Base-by-base conservation (phyloP, 1,284 basidiomycete species). In the Cutaneotrichosporon sp. region DNA sequence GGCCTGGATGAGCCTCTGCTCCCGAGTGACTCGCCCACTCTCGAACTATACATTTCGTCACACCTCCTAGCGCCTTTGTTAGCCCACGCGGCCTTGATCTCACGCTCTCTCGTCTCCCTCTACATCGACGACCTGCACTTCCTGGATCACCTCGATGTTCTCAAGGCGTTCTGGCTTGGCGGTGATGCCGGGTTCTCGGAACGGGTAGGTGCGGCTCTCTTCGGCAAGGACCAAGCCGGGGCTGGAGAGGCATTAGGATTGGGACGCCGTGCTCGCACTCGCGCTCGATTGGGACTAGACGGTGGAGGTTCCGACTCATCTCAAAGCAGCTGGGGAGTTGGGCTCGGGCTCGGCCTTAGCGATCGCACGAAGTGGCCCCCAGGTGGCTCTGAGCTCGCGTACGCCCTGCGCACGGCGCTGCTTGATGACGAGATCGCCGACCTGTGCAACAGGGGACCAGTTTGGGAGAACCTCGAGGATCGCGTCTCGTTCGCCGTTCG, bases 401-500 rank as follows among this genome's bases (percentile, higher is more conserved):
- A 89, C 76, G 86, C 88, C 66, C 80, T 95, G 50, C 82, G 91
- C 50, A 73, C 76, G 31, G 78, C 76, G 21, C 59, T 78, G 65
- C 50, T 76, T 59, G 76, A 72, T 58, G 72, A 72, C 52, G 67
- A 69, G 53, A 38, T 58, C 40, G 49, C 38, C 11, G 50, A 52
- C 13, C 16, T 59, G 42, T 50, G 60, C 22, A 32, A 32, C 31
- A 64, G 65, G 10, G 72, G 72, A 14, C 69, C 85, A 51, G 77
- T 78, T 0, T 76, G 76, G 76, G 82, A 84, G 22, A 90, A 89
- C 68, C 88, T 89, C 9, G 90, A 90, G 70, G 88, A 85, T 80
- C 84, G 90, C 67, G 82, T 94, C 31, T 90, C 90, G 2, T 94
- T 93, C 72, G 90, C 90, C 1, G 86, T 93, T 60, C 84, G 87